phyloP scores from a whole-genome alignment of 768 basidiomycete species.

The Lentinus brumalis region DNA sequence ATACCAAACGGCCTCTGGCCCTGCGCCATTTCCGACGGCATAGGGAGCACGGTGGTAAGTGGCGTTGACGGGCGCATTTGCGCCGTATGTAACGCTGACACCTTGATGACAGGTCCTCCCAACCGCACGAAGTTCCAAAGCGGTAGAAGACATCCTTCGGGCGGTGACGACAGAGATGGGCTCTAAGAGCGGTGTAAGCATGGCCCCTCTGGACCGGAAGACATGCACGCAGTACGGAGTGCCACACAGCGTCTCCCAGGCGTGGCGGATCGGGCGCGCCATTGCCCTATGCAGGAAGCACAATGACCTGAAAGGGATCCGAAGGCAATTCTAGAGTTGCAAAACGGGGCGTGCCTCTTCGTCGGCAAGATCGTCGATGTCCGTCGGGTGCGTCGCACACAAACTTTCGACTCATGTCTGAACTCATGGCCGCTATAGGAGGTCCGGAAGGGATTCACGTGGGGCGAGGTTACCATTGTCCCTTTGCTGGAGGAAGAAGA shows the following conservation, averaged over 20 bases:
- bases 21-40: slow-evolving; percentile 38
- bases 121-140: slow-evolving; percentile 20
- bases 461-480: slow-evolving; percentile 34
- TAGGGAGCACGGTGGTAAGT: slow-evolving; percentile 38
- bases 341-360: slow-evolving; percentile 49
- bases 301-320: slow-evolving; percentile 41
- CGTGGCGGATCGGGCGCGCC: slow-evolving; percentile 65
- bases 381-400: slow-evolving; percentile 15
- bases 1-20: slow-evolving; percentile 34
- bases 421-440: slow-evolving; percentile 18
- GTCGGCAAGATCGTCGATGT: slow-evolving; percentile 60
- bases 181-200: slow-evolving; percentile 30
- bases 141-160: slow-evolving; percentile 31
- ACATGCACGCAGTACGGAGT: slow-evolving; percentile 35
- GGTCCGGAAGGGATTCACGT: slow-evolving; percentile 36
- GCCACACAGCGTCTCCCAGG: slow-evolving; percentile 55
- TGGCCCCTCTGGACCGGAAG: slow-evolving; percentile 28
- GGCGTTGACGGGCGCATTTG: background rate
- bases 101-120: slow-evolving; percentile 20
- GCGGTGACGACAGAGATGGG: slow-evolving; percentile 33
- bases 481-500: slow-evolving; percentile 33
- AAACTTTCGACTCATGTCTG: background rate
- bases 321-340: slow-evolving; percentile 32
- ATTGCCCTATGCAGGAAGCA: slow-evolving; percentile 52
- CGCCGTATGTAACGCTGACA: background rate